Percentiles rank a stretch among this genome's conserved stretches.
phyloP scores from a whole-genome alignment of 2,329 filamentous ascomycete species.

The Aspergillus glaucus region DNA sequence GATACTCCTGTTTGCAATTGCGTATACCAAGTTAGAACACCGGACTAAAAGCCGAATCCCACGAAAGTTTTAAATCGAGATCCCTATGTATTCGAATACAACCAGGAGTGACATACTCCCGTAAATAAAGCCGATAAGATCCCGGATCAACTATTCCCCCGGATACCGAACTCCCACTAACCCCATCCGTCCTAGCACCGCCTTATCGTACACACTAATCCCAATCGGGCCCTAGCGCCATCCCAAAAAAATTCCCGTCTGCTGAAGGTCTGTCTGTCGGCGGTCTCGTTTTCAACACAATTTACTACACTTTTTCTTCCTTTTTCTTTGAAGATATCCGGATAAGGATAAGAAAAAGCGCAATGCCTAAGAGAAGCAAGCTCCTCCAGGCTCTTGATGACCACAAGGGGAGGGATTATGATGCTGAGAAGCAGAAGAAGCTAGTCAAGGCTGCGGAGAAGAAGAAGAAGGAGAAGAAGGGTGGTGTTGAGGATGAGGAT shows the following conservation, averaged over 20 bases:
- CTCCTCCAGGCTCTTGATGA: conserved; percentile 54
- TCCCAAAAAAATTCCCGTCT: conserved; percentile 31
- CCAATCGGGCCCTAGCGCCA: conserved; percentile 12
- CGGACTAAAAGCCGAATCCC: too few relatives aligned
- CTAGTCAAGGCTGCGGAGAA: conserved; percentile 47
- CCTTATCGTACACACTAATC: conserved; percentile 19
- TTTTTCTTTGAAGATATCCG: not conserved
- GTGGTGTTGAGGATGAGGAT: conserved; percentile 12
- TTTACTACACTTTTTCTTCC: not conserved
- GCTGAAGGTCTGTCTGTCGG: conserved; percentile 10
- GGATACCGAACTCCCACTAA: conserved; percentile 4
- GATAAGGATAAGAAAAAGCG: conserved; percentile 1
- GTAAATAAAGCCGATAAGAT: conserved; percentile 14
- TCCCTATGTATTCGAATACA: too few relatives aligned
- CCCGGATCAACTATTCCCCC: conserved; percentile 20
- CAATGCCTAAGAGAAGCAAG: conserved; percentile 51
- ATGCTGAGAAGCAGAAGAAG: conserved; percentile 71
- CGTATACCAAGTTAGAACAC: too few relatives aligned
- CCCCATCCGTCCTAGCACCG: conserved; percentile 3
- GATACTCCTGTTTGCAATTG: not conserved
- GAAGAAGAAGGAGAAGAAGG: conserved; percentile 26
- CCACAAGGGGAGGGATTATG: conserved; percentile 59
- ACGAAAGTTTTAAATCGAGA: too few relatives aligned
- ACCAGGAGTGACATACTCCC: too few relatives aligned
- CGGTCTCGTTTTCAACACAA: conserved; percentile 5